These are phyloP conservation scores for Schoenoplectus tabernaemontani DNA, from an alignment of 202 grass and related monocot species.

Conservation along the genomic window DNA sequence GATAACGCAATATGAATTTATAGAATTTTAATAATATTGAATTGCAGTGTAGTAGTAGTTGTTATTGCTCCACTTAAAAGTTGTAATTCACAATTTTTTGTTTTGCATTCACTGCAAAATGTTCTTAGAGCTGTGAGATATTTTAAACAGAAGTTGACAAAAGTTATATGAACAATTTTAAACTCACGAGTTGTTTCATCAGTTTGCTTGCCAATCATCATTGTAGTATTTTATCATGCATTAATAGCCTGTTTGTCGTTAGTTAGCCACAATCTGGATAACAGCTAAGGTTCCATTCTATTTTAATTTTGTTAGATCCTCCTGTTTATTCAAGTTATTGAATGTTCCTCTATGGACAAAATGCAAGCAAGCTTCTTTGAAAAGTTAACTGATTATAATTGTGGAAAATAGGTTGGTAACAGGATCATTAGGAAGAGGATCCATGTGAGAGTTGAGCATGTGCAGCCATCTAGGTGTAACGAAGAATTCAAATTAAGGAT, in stretches of 20 bases:
- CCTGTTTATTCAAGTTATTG: no score
- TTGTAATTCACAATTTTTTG: no score
- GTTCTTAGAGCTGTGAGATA: not conserved
- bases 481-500: constrained; percentile 71
- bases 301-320: no score
- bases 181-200: not conserved
- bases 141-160: not conserved
- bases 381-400: not conserved
- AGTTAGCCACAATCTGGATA: no score
- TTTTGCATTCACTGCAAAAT: no score
- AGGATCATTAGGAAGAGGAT: constrained; percentile 78
- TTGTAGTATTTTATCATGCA: not conserved
- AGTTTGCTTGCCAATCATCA: not conserved
- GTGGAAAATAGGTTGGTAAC: constrained; percentile 49
- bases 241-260: no score
- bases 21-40: no score
- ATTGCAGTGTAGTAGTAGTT: no score
- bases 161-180: not conserved
- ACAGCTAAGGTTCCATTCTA: no score
- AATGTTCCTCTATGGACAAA: not conserved
- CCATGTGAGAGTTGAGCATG: constrained; percentile 72
- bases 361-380: not conserved
- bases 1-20: no score
- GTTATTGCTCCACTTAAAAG: no score
- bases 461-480: constrained; percentile 51